Conservation (phyloP, 2,329 filamentous ascomycete species). For the Didymella glomerata region DNA sequence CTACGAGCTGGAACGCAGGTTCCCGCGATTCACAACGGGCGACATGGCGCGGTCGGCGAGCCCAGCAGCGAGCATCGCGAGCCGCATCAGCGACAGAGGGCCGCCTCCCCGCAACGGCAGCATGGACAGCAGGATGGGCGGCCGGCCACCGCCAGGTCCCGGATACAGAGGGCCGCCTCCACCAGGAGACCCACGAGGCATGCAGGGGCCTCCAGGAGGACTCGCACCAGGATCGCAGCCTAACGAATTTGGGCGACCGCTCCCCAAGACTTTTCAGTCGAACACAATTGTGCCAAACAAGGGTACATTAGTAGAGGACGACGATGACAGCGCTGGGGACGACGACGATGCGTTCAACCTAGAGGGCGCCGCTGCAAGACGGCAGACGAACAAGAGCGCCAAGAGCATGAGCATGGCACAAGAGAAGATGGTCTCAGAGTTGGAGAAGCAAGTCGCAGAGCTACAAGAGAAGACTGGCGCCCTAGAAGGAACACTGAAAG, state of each 20-base stretch:
- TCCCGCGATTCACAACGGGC: constrained; percentile 77
- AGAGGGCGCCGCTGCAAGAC: constrained; percentile 55
- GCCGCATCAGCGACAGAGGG: constrained; percentile 62
- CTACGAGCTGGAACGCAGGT: constrained; percentile 89
- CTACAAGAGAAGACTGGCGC: constrained; percentile 76
- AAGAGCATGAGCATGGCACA: constrained; percentile 47
- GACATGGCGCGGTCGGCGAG: constrained; percentile 74
- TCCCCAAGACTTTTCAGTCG: constrained; percentile 89
- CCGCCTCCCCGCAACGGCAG: constrained; percentile 64
- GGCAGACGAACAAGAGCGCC: constrained; percentile 57
- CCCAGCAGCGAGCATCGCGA: constrained; percentile 67
- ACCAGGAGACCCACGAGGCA: constrained; percentile 57
- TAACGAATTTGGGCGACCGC: constrained; percentile 76
- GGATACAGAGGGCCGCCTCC: constrained; percentile 47
- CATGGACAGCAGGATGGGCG: constrained; percentile 58
- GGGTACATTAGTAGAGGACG: constrained; percentile 95
- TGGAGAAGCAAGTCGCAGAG: constrained; percentile 77
- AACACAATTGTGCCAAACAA: constrained; percentile 98
- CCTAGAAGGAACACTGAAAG: constrained; percentile 73
- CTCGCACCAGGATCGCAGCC: constrained; percentile 36
- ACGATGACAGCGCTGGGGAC: constrained; percentile 64
- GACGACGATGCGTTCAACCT: constrained; percentile 69
- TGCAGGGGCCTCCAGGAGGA: constrained; percentile 51
- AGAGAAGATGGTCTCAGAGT: constrained; percentile 70
- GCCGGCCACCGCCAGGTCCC: constrained; percentile 48